Evolutionary conservation across 495 filamentous ascomycete genomes (phyloP), one percentile per base, ranked within the genome.

Genomic region (Hyphodiscus hymeniophilus): DNA sequence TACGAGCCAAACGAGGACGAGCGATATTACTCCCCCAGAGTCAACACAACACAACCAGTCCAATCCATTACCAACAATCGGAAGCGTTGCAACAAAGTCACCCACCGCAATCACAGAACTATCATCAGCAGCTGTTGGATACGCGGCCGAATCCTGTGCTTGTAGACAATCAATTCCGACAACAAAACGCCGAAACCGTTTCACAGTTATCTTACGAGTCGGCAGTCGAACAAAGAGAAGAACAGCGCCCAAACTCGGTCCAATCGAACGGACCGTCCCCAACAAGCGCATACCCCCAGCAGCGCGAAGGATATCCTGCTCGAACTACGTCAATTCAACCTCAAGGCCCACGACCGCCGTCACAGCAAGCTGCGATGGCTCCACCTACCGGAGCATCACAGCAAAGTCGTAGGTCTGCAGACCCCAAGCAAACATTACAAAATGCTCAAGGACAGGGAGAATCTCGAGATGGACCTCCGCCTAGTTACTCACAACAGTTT

Each of bases 201-300:
- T 72, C 76, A 32, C 80, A 82, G 61, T 63, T 80, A 49, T 84
- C 81, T 58, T 75, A 74, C 63, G 80, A 84, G 43, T 77, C 76
- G 38, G 67, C 72, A 31, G 58, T 65, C 12, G 55, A 58, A 3
- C 55, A 45, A 35, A 31, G 45, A 42, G 53, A 69, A 62, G 20
- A 73, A 67, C 47, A 66, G 62, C 38, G 70, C 67, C 50, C 69
- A 64, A 32, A 63, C 52, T 51, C 48, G 20, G 42, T 44, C 3
- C 54, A 60, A 13, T 53, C 38, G 58, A 65, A 54, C 58, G 56
- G 68, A 20, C 67, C 66, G 36, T 63, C 66, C 36, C 54, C 62
- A 24, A 70, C 69, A 54, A 66, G 32, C 59, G 65, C 38, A 47
- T 63, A 42, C 65, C 47, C 42, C 65, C 64, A 59, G 38, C 59